phyloP scores from a whole-genome alignment of 495 filamentous ascomycete genomes.

The Choiromyces venosus region DNA sequence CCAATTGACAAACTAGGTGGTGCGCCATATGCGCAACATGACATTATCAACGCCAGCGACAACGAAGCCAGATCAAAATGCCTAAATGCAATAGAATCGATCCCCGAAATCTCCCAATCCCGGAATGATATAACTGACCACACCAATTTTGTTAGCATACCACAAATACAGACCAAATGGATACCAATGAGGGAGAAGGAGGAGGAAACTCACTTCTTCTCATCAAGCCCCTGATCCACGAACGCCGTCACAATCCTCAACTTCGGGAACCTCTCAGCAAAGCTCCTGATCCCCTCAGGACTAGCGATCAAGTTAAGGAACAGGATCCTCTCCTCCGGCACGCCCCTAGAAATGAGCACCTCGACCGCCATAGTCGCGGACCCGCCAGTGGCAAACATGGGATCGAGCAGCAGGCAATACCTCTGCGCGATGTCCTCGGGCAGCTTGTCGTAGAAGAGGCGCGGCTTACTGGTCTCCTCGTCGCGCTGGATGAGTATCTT shows the following conservation, averaged over 20 bases:
- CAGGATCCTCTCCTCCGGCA: slow-evolving; percentile 88
- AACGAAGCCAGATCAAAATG: not conserved
- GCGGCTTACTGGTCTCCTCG: slow-evolving; percentile 86
- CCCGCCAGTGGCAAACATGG: slow-evolving; percentile 98
- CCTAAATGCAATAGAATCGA: slow-evolving; percentile 84
- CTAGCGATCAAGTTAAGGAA: slow-evolving; percentile 96
- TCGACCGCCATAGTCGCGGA: slow-evolving; percentile 96
- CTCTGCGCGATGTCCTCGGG: slow-evolving; percentile 85
- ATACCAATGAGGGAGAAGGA: slow-evolving; percentile 7
- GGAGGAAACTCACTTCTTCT: slow-evolving; percentile 72
- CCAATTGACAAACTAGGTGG: not conserved
- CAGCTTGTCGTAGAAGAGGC: slow-evolving; percentile 94
- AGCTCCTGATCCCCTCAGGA: slow-evolving; percentile 81
- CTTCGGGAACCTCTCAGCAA: slow-evolving; percentile 87
- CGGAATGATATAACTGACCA: slow-evolving; percentile 82
- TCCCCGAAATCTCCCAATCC: slow-evolving; percentile 96
- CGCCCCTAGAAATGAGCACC: slow-evolving; percentile 77
- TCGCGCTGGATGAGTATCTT: slow-evolving; percentile 98
- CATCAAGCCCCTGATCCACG: slow-evolving; percentile 87
- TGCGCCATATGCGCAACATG: not conserved
- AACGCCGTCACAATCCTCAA: slow-evolving; percentile 94
- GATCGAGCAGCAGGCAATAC: slow-evolving; percentile 94
- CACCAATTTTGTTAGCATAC: slow-evolving; percentile 18
- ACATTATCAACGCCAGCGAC: not conserved
- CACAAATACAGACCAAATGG: slow-evolving; percentile 15